Percentiles rank a stretch among this genome's conserved stretches.
These are phyloP conservation scores for Candida vaughaniae DNA, from an alignment of 805 yeast species.

Conservation along the genomic window DNA sequence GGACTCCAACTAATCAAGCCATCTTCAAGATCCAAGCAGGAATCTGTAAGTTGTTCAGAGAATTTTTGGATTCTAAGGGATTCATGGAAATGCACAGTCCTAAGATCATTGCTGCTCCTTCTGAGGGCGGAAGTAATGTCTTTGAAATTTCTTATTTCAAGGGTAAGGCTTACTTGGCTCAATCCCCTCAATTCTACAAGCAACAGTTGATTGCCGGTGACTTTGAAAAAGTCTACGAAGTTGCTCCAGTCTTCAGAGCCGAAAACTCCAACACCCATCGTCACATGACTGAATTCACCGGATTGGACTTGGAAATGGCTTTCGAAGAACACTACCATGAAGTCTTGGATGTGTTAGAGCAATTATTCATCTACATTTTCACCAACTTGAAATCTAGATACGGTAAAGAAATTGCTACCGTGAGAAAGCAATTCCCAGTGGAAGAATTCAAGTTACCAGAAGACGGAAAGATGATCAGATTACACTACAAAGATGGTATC, in stretches of 20 bases:
- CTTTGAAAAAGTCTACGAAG: constrained; percentile 92
- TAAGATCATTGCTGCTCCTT: constrained; percentile 89
- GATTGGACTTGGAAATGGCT: constrained; percentile 97
- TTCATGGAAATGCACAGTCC: constrained; percentile 97
- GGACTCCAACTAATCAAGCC: constrained; percentile 97
- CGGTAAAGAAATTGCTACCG: constrained; percentile 80
- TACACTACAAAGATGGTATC: constrained; percentile 90
- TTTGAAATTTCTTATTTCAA: constrained; percentile 93
- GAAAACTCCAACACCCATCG: constrained; percentile 99
- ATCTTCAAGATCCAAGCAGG: constrained; percentile 93
- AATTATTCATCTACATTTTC: constrained; percentile 86
- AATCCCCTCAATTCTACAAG: constrained; percentile 96
- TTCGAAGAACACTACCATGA: constrained; percentile 98
- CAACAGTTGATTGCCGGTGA: constrained; percentile 98
- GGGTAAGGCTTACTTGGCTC: constrained; percentile 90
- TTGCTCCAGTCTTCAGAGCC: constrained; percentile 98
- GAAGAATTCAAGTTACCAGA: constrained; percentile 95
- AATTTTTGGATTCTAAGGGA: constrained; percentile 63
- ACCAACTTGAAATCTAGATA: constrained; percentile 76
- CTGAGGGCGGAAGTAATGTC: constrained; percentile 98
- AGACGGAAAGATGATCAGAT: constrained; percentile 88
- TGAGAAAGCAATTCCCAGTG: constrained; percentile 93
- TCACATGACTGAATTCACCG: constrained; percentile 98
- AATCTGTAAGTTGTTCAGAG: constrained; percentile 84
- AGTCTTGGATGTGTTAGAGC: constrained; percentile 60